Conservation (phyloP, 768 basidiomycete genomes). For the Naematelia aurantialba region DNA sequence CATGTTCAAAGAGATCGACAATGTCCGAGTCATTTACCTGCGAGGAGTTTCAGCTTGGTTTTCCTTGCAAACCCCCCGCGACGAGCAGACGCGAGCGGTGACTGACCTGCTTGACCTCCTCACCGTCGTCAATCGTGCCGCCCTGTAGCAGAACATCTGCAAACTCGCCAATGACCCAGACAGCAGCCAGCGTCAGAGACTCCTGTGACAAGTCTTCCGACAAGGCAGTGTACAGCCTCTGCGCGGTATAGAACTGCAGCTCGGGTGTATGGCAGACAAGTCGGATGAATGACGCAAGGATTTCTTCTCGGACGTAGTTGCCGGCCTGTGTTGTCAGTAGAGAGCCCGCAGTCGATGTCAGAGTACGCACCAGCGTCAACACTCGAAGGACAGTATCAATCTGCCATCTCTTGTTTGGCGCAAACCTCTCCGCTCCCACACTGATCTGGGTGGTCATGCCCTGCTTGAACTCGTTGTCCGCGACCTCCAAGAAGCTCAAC, state of each 20-base stretch:
- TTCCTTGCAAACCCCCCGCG: neutral
- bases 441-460: conserved; percentile 97
- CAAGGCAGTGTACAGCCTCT: conserved; percentile 81
- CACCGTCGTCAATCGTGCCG: conserved; percentile 70
- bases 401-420: conserved; percentile 98
- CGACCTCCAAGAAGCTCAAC: conserved; percentile 92
- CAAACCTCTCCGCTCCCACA: conserved; percentile 90
- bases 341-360: neutral
- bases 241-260: conserved; percentile 89
- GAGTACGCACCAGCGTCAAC: conserved; percentile 70
- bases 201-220: conserved; percentile 93
- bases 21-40: conserved; percentile 78
- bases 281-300: conserved; percentile 88
- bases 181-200: conserved; percentile 82
- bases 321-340: conserved; percentile 64
- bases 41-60: conserved; percentile 2
- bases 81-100: neutral
- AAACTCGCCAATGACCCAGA: conserved; percentile 97
- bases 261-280: conserved; percentile 96
- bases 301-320: conserved; percentile 95
- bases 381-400: conserved; percentile 94
- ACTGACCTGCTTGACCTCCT: conserved; percentile 65
- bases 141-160: conserved; percentile 82
- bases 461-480: conserved; percentile 97
- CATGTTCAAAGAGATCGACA: conserved; percentile 76